Conservation (phyloP, 1,284 basidiomycete species). For the Crocinoboletus sp. region DNA sequence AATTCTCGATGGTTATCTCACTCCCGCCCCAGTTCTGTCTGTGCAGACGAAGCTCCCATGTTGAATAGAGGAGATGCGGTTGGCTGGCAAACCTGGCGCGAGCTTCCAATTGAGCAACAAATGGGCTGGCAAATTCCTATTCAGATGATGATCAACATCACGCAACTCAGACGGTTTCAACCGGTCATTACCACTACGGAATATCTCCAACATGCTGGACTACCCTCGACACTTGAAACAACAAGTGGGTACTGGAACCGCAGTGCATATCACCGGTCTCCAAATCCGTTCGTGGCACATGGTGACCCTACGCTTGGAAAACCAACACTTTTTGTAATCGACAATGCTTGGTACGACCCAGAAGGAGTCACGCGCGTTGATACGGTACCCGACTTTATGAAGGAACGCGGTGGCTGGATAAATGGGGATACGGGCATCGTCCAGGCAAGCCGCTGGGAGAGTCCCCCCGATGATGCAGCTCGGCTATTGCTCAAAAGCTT, state of each 20-base stretch:
- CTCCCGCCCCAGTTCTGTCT: slow-evolving; percentile 18
- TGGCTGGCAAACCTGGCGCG: slow-evolving; percentile 32
- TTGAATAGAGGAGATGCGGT: slow-evolving; percentile 36
- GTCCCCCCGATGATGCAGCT: slow-evolving; percentile 2
- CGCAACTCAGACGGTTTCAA: slow-evolving; percentile 34
- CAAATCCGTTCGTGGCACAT: slow-evolving; percentile 3
- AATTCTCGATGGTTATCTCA: background rate
- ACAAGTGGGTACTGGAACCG: slow-evolving; percentile 36
- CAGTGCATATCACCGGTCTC: slow-evolving; percentile 20
- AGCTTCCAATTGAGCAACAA: slow-evolving; percentile 34
- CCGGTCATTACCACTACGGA: slow-evolving; percentile 35
- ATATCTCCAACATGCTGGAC: slow-evolving; percentile 35
- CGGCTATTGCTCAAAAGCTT: slow-evolving; percentile 17
- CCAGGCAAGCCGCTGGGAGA: slow-evolving; percentile 20
- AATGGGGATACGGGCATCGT: slow-evolving; percentile 13
- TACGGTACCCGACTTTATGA: slow-evolving; percentile 19
- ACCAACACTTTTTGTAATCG: slow-evolving; percentile 30
- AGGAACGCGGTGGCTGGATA: slow-evolving; percentile 19
- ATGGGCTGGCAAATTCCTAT: slow-evolving; percentile 36
- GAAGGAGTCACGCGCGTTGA: slow-evolving; percentile 33
- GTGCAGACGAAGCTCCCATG: slow-evolving; percentile 34
- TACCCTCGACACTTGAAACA: slow-evolving; percentile 30
- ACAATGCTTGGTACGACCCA: slow-evolving; percentile 36
- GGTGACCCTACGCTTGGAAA: slow-evolving; percentile 4
- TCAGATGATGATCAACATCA: slow-evolving; percentile 37